phyloP scores from a whole-genome alignment of 2,329 filamentous ascomycete genomes.

The Diaporthe sp. region DNA sequence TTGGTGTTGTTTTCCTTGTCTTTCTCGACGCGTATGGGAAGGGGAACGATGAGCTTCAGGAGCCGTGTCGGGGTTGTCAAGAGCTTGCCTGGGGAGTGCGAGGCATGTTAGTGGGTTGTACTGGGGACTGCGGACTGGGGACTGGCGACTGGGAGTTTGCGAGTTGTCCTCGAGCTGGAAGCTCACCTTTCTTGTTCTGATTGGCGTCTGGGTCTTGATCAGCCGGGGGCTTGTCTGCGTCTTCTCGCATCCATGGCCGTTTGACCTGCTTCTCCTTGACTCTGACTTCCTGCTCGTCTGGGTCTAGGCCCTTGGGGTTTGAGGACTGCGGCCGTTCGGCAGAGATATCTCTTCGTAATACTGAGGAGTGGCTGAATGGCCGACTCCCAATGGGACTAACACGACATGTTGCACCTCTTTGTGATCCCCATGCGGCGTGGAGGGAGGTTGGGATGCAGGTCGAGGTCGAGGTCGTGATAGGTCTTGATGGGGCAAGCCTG shows the following conservation, averaged over 20 bases:
- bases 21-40: slow-evolving; percentile 64
- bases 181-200: slow-evolving; percentile 52
- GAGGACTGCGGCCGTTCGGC: slow-evolving; percentile 49
- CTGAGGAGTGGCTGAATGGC: slow-evolving; percentile 21
- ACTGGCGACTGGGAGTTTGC: not conserved
- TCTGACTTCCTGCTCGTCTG: slow-evolving; percentile 54
- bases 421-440: not conserved
- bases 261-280: slow-evolving; percentile 70
- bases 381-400: not conserved
- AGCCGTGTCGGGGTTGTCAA: slow-evolving; percentile 85
- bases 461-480: not conserved
- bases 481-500: slow-evolving; percentile 38
- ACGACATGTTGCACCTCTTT: not conserved
- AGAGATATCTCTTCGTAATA: slow-evolving; percentile 36
- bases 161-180: not conserved
- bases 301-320: slow-evolving; percentile 52
- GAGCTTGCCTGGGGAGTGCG: slow-evolving; percentile 72
- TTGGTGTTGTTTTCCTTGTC: slow-evolving; percentile 48
- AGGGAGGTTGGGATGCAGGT: slow-evolving; percentile 27
- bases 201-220: slow-evolving; percentile 46
- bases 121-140: not conserved
- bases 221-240: slow-evolving; percentile 60
- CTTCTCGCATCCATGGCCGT: slow-evolving; percentile 77
- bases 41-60: slow-evolving; percentile 84
- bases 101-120: slow-evolving; percentile 23